A percentile compares a stretch with the other conserved stretches of the same genome.
These are phyloP conservation scores for Croton laevigatus DNA, from an alignment of 441 rosid genomes.

Conservation along the genomic window DNA sequence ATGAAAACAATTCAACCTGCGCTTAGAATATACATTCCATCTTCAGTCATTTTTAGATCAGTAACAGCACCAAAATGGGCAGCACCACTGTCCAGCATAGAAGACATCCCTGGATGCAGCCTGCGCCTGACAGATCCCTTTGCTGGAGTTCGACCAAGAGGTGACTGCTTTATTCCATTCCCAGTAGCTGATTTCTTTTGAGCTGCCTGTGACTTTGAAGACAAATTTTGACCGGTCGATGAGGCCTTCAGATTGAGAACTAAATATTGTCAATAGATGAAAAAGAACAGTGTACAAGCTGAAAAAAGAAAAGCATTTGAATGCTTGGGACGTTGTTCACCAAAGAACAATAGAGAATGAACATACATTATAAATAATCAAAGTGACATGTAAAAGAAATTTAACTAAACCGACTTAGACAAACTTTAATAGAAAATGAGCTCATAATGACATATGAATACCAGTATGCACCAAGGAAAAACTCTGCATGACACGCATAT, in stretches of 20 bases:
- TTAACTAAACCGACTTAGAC: not conserved
- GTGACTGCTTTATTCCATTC: constrained; percentile 55
- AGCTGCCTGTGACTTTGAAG: constrained; percentile 35
- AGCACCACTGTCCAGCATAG: constrained; percentile 76
- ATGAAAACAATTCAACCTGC: constrained; percentile 53
- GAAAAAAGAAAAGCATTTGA: not conserved
- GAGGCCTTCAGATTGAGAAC: constrained; percentile 46
- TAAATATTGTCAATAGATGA: constrained; percentile 18
- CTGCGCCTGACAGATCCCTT: constrained; percentile 61
- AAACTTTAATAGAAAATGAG: not conserved
- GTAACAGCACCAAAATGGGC: constrained; percentile 96
- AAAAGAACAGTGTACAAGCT: not conserved
- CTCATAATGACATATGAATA: not conserved
- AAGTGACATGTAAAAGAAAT: not conserved
- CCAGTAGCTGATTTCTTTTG: constrained; percentile 52
- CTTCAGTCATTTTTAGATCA: constrained; percentile 69
- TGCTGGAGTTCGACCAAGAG: constrained; percentile 43
- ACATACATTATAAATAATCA: no score
- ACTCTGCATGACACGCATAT: not conserved
- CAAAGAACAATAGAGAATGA: no score
- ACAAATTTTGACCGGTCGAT: constrained; percentile 37
- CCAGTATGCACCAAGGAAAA: not conserved
- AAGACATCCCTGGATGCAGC: constrained; percentile 82
- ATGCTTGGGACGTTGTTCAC: no score
- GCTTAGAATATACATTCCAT: constrained; percentile 93